phyloP scores from a whole-genome alignment of 768 basidiomycete genomes.

The Lentinula detonsa region DNA sequence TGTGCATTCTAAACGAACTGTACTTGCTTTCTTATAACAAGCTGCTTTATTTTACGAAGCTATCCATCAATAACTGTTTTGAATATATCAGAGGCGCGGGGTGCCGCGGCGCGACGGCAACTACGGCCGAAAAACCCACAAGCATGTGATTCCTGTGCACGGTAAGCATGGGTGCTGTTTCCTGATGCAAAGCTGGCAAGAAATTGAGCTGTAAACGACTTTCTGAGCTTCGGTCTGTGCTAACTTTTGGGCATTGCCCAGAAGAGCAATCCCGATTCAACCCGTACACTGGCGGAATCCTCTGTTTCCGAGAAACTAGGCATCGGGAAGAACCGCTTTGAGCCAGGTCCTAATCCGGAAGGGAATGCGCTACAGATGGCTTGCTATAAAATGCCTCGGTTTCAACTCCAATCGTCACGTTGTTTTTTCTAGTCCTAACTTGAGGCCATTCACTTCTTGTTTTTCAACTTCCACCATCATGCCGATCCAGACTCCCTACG shows the following conservation, averaged over 20 bases:
- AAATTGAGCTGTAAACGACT: neutral
- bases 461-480: slow-evolving; percentile 60
- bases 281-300: slow-evolving; percentile 1
- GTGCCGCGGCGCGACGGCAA: neutral
- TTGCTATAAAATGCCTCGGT: slow-evolving; percentile 25
- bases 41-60: neutral
- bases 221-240: neutral
- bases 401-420: slow-evolving; percentile 8
- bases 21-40: neutral
- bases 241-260: slow-evolving; percentile 1
- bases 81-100: neutral
- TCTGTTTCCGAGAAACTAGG: slow-evolving; percentile 6
- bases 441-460: neutral
- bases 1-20: neutral
- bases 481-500: slow-evolving; percentile 62
- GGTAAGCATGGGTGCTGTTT: neutral
- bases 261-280: neutral
- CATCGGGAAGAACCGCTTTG: slow-evolving; percentile 13
- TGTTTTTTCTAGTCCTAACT: slow-evolving; percentile 1
- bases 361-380: slow-evolving; percentile 26
- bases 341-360: slow-evolving; percentile 21
- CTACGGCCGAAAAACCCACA: neutral
- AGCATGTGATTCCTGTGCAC: neutral
- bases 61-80: neutral
- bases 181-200: neutral